Evolutionary conservation across 192 early-diverging fungal species (phyloP), one percentile per base, ranked within the genome.

Genomic region (Dissophora globulifera): DNA sequence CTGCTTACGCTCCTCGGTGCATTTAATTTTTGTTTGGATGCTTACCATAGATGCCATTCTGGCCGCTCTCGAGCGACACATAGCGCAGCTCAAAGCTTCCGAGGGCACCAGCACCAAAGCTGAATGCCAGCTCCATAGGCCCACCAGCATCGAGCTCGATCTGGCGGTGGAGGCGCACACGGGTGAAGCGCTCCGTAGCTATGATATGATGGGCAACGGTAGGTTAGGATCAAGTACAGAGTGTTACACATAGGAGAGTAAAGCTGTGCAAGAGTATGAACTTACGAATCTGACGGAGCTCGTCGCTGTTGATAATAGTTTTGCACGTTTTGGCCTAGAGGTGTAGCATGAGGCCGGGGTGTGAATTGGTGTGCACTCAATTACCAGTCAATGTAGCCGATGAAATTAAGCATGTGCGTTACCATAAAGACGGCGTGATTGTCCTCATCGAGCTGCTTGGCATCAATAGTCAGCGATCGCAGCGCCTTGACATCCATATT

Each of bases 401-500:
- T n/a, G n/a, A n/a, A n/a, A n/a, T n/a, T n/a, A n/a, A n/a, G n/a
- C n/a, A n/a, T n/a, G n/a, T n/a, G n/a, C n/a, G n/a, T n/a, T n/a
- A n/a, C 33, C 59, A 50, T 62, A 27, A 41, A 62, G 19, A 62
- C 59, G 29, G 29, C 47, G 50, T 50, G 59, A 15, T 62, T 62
- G 26, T 62, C 59, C 25, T 41, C 48, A 26, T 62, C 59, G n/a
- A 62, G 48, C 47, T 62, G 59, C 5, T 47, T 25, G 16, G 59
- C 59, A 27, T 62, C 48, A 15, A 62, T 62, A 0, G 47, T 62
- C 33, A 62, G 29, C 0, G 59, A 62, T n/a, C 51, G 27, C 0
- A 62, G 33, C 27, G 48, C 41, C 11, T 62, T 50, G 11, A 38
- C 51, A 25, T 62, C 59, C 59, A 62, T 62, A 47, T 62, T 62